These are phyloP conservation scores for Kwoniella dendrophila DNA, from an alignment of 768 basidiomycete genomes.

Conservation along the genomic window DNA sequence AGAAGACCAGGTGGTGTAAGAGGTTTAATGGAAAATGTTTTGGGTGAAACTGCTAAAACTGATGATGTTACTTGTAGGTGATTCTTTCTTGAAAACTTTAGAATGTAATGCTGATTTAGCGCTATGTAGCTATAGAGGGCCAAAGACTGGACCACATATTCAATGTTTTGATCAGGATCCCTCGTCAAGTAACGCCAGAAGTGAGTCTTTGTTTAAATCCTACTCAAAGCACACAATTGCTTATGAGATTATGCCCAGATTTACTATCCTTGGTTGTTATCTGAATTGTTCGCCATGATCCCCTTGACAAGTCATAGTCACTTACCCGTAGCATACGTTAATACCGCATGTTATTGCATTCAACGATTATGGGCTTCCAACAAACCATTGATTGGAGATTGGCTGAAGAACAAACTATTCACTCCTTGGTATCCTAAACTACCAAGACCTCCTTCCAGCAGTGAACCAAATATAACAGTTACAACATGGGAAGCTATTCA, in stretches of 20 bases:
- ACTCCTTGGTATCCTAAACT: slow-evolving; percentile 23
- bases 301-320: slow-evolving; percentile 12
- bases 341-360: slow-evolving; percentile 35
- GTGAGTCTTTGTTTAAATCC: slow-evolving; percentile 8
- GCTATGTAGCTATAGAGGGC: slow-evolving; percentile 31
- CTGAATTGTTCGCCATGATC: slow-evolving; percentile 26
- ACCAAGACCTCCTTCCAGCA: background rate
- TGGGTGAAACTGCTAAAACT: slow-evolving; percentile 30
- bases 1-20: slow-evolving; percentile 34
- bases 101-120: slow-evolving; percentile 13
- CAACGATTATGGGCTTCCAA: slow-evolving; percentile 16
- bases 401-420: slow-evolving; percentile 24
- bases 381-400: slow-evolving; percentile 15
- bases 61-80: slow-evolving; percentile 24
- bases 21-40: slow-evolving; percentile 42
- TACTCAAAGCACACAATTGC: background rate
- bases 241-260: slow-evolving; percentile 12
- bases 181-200: slow-evolving; percentile 62
- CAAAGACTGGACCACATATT: slow-evolving; percentile 72
- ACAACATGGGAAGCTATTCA: slow-evolving; percentile 58
- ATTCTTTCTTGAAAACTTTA: background rate
- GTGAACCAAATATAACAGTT: slow-evolving; percentile 56
- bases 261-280: slow-evolving; percentile 24
- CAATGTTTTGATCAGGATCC: slow-evolving; percentile 66
- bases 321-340: slow-evolving; percentile 25